phyloP scores from a whole-genome alignment of 2,329 filamentous ascomycete species.

The Trichoderma sp. region DNA sequence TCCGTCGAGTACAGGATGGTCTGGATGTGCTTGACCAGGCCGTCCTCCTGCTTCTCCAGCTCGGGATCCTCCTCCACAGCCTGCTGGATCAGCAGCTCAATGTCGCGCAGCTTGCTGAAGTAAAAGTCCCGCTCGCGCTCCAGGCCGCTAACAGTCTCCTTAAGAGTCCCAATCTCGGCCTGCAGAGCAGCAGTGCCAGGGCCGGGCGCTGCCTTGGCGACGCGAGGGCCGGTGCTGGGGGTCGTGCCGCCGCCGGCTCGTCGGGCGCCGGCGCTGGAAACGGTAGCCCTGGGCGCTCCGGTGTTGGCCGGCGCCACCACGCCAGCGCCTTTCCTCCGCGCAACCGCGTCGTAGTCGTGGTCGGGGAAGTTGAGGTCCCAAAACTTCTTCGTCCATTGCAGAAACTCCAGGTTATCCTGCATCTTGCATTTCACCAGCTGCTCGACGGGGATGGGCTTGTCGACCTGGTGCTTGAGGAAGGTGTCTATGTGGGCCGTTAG shows the following conservation, averaged over 20 bases:
- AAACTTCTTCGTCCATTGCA: slow-evolving; percentile 95
- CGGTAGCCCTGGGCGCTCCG: slow-evolving; percentile 52
- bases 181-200: slow-evolving; percentile 72
- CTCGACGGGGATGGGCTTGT: slow-evolving; percentile 87
- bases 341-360: slow-evolving; percentile 91
- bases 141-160: slow-evolving; percentile 91
- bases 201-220: slow-evolving; percentile 50
- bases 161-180: slow-evolving; percentile 83
- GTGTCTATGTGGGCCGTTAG: slow-evolving; percentile 57
- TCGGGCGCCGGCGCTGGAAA: slow-evolving; percentile 52
- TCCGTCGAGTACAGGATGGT: slow-evolving; percentile 96
- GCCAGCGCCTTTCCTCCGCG: slow-evolving; percentile 76
- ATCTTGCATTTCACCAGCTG: slow-evolving; percentile 96
- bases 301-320: slow-evolving; percentile 58
- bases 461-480: slow-evolving; percentile 84
- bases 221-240: slow-evolving; percentile 55
- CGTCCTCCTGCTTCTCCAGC: slow-evolving; percentile 90
- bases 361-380: slow-evolving; percentile 99
- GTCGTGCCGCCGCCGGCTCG: slow-evolving; percentile 64
- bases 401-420: slow-evolving; percentile 99
- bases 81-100: slow-evolving; percentile 90
- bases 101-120: slow-evolving; percentile 97
- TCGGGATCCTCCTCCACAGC: slow-evolving; percentile 91
- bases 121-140: slow-evolving; percentile 98
- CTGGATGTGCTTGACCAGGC: slow-evolving; percentile 94